Evolutionary conservation across 2,329 filamentous ascomycete species (phyloP), one percentile per base, ranked within the genome.

Genomic region (Didymella pomorum): DNA sequence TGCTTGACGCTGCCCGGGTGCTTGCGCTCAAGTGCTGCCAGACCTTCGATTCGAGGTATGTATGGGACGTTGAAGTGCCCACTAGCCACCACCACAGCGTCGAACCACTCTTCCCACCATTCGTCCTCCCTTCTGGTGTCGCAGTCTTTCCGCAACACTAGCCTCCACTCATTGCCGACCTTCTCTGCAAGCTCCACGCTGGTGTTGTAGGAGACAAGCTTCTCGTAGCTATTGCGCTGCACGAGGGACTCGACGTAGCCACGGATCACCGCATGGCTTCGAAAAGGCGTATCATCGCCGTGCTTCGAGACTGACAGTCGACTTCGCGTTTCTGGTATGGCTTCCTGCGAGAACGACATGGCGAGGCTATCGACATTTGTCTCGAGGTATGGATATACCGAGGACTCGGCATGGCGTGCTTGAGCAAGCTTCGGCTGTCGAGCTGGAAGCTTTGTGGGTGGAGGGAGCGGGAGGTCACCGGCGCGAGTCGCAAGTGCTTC

Each of bases 71-170:
- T 82, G 62, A 85, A 89, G 62, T 88, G 86, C 0, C 87, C 87
- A 31, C 79, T 86, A 1, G 85, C 86, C 3, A 89, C 81, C 0
- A 88, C 77, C 0, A 89, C 79, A 0, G 84, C 86, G 64, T 89
- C 87, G 55, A 88, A 89, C 26, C 76, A 76, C 67, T 89, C 87
- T 0, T 75, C 76, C 86, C 86, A 88, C 86, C 87, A 89, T 58
- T 83, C 82, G 64, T 89, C 39, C 64, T 88, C 28, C 63, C 76
- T 43, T 51, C 52, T 14, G 16, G 42, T 35, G 54, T 63, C 23
- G 29, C 61, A 9, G 64, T 73, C 67, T 35, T 79, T 78, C 16
- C 85, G 78, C 23, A 89, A 68, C 82, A 89, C 72, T 83, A 82
- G 26, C 48, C 63, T 58, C 69, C 72, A 71, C 21, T 70, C 67